phyloP scores from a whole-genome alignment of 2,329 filamentous ascomycete genomes.

The Parastagonospora avenae region DNA sequence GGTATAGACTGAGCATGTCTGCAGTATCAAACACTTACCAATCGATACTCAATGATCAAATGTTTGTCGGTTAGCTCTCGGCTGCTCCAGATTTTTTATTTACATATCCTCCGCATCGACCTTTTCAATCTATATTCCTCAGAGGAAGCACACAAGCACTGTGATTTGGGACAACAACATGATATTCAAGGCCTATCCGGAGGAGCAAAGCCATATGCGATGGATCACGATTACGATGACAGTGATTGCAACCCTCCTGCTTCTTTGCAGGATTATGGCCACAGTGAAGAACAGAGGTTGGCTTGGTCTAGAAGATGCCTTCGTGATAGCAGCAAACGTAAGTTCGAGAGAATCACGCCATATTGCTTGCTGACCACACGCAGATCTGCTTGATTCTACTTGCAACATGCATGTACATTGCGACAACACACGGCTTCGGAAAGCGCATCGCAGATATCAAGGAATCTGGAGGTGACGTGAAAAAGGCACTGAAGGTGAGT shows the following conservation, averaged over 20 bases:
- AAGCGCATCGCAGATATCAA: slow-evolving; percentile 20
- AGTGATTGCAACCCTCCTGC: slow-evolving; percentile 17
- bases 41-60: no score
- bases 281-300: slow-evolving; percentile 30
- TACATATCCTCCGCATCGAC: neutral
- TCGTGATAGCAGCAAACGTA: slow-evolving; percentile 29
- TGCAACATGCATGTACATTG: slow-evolving; percentile 13
- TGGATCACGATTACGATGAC: slow-evolving; percentile 28
- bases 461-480: slow-evolving; percentile 19
- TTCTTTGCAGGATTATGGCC: slow-evolving; percentile 18
- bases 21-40: no score
- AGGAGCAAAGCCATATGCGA: slow-evolving; percentile 26
- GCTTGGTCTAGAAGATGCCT: slow-evolving; percentile 30
- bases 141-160: neutral
- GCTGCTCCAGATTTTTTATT: no score
- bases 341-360: neutral
- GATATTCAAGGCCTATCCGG: slow-evolving; percentile 26
- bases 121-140: neutral
- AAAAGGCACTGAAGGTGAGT: slow-evolving; percentile 21
- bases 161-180: slow-evolving; percentile 3
- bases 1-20: no score
- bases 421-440: slow-evolving; percentile 31
- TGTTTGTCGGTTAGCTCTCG: neutral
- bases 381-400: slow-evolving; percentile 19
- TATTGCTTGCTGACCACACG: slow-evolving; percentile 1